Base-by-base conservation (phyloP, 1,139 yeast genomes). In the Arxiozyma heterogenica region DNA sequence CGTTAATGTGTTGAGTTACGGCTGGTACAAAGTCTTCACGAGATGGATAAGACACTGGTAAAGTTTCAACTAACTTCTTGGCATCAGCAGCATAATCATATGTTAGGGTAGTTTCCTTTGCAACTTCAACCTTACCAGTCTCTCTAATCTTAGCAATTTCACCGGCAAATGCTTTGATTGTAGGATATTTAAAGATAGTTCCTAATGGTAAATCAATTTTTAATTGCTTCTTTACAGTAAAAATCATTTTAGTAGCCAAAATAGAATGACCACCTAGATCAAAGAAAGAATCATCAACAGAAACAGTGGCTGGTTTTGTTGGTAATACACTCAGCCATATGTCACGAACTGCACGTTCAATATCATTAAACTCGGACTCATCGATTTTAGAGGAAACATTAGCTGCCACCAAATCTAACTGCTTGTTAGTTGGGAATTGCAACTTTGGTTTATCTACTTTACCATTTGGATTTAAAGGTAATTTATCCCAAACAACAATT, bases 201-300 rank as follows among this genome's bases (percentile, higher is more conserved):
- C 96, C 96, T 60, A 93, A 76, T 41, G 98, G 98, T 53, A 93
- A 76, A 57, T 89, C 96, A 46, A 90, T 80, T 50, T 81, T 78
- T 57, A 91, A 75, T 61, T 78, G 79, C 74, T 86, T 86, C 69
- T 97, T 81, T 61, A 93, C 79, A 62, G 87, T 93, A 65, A 93
- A 93, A 60, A 93, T 93, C 97, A 94, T 90, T 69, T 95, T 81
- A 0, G 99, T 94, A 12, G 98, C 98, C 61, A 93, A 76, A 63
- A 94, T 91, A 0, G 98, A 91, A 71, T 94, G 98, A 4, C 99
- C 99, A 55, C 99, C 99, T 56, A 94, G 75, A 66, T 94, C 99
- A 65, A 94, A 94, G 80, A 94, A 94, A 2, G 95, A 87, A 68
- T 94, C 98, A 4, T 79, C 78, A 47, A 85, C 85, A 42, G 84